A percentile compares a stretch with the other conserved stretches of the same genome.
Evolutionary conservation across 2,329 filamentous ascomycete genomes (phyloP).

Genomic region (Dryadomyces quercivorus): DNA sequence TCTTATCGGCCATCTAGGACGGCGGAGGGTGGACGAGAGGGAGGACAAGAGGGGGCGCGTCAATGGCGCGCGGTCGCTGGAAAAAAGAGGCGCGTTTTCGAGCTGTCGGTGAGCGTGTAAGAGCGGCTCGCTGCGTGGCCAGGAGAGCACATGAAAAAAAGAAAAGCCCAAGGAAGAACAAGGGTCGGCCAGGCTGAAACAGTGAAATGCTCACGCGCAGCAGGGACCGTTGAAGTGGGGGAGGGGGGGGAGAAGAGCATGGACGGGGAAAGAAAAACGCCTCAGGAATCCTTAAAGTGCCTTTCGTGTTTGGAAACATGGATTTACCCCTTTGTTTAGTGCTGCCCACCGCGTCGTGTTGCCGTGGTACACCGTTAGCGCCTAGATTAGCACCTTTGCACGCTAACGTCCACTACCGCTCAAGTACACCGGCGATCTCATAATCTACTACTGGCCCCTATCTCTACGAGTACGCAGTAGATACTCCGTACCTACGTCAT

Average conservation of each 20-base stretch:
- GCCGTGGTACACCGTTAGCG: not conserved
- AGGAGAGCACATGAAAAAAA: not conserved
- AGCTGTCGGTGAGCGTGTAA: not conserved
- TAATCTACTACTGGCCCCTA: too few species aligned
- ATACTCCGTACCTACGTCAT: not conserved
- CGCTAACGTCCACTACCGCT: not conserved
- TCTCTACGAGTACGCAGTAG: too few species aligned
- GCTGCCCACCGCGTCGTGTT: not conserved
- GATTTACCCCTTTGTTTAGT: slow-evolving; percentile 3
- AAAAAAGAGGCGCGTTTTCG: not conserved
- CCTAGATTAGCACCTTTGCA: not conserved
- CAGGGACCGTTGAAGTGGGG: not conserved
- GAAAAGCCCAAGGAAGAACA: not conserved
- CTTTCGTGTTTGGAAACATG: not conserved
- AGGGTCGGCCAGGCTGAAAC: not conserved
- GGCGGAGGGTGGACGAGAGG: not conserved
- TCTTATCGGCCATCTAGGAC: slow-evolving; percentile 21
- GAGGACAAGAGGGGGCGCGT: not conserved
- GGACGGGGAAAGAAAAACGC: not conserved
- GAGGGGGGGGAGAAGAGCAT: not conserved
- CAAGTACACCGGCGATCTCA: too few species aligned
- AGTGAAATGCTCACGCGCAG: not conserved
- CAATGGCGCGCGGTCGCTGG: not conserved
- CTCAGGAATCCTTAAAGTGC: not conserved
- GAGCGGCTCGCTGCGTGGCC: not conserved